Percentiles rank a stretch among this genome's conserved stretches.
These are phyloP conservation scores for Chlamydomonas sp. DNA, from an alignment of 139 green algal species.

Conservation along the genomic window DNA sequence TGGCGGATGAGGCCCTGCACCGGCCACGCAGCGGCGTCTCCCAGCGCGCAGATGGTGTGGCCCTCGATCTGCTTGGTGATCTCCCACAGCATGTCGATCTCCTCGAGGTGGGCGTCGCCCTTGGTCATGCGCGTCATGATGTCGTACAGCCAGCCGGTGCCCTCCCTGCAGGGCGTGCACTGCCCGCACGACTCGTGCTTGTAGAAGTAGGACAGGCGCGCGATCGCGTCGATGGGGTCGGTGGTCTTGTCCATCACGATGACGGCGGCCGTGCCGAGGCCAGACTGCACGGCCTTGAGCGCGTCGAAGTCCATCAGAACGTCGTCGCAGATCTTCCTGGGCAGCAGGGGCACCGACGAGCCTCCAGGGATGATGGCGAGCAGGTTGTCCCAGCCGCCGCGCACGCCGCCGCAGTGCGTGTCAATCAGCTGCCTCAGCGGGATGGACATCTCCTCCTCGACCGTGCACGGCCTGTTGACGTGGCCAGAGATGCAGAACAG, in stretches of 20 bases:
- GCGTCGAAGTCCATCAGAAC: constrained; percentile 98
- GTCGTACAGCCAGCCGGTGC: constrained; percentile 87
- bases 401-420: constrained; percentile 84
- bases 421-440: constrained; percentile 93
- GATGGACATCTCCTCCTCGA: constrained; percentile 99
- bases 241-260: constrained; percentile 99
- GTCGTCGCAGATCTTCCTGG: constrained; percentile 48
- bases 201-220: constrained; percentile 94
- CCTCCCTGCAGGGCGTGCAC: constrained; percentile 97
- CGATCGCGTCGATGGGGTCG: constrained; percentile 94
- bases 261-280: constrained; percentile 94
- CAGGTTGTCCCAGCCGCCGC: constrained; percentile 97
- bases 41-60: constrained; percentile 97
- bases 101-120: constrained; percentile 79
- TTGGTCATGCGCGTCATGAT: constrained; percentile 79
- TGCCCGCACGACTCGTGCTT: constrained; percentile 98
- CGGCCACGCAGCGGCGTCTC: constrained; percentile 94
- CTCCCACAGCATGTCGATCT: constrained; percentile 98
- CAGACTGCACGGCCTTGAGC: constrained; percentile 79
- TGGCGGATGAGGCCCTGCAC: constrained; percentile 95
- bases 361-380: constrained; percentile 96
- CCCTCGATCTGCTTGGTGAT: constrained; percentile 91
- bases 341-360: constrained; percentile 87
- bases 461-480: constrained; percentile 95
- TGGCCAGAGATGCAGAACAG: constrained; percentile 98